Evolutionary conservation across 306 rosid genomes (phyloP), one percentile per base, ranked within the genome.

Genomic region (Styphnolobium japonicum): DNA sequence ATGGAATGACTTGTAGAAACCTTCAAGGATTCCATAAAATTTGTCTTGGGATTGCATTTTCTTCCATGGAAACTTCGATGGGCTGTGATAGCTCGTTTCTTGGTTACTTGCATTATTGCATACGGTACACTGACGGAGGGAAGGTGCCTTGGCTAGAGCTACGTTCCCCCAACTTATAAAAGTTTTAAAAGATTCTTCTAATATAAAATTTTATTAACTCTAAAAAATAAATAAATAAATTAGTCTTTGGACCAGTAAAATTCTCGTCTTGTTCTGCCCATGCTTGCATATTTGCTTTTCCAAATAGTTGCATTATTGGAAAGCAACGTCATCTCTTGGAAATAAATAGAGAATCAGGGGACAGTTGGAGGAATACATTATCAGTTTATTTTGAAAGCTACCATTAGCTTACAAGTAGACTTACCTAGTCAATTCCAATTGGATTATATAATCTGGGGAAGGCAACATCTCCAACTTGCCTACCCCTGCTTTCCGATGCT

Each of bases 401-500:
- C 48, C 12, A 5, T 19, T 25, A 48, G 12, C 12, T 8, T 11
- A 36, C 8, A 52, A 78, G 7, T 29, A 16, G 76, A 80, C 80
- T 80, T 18, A 2, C 10, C 43, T 22, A 31, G 73, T 53, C 43
- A 63, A 15, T 48, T 42, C 67, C 22, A 73, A 37, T 39, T 55
- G 72, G 66, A 25, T 77, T 21, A 78, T 51, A 19, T 46, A 22
- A 56, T 43, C 77, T 39, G 67, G 90, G 88, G 91, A 75, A 89
- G 92, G 90, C 71, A 42, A 49, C 82, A 83, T 83, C 80, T 64
- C 63, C 6, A 1, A 25, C 31, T 36, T 27, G 62, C 72, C 78
- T 39, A 48, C 22, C 72, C 23, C 16, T 29, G 11, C 58, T 77
- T 72, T 27, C 33, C 42, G 40, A 52, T 48, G 11, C 48, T 18